Percentiles rank a stretch among this genome's conserved stretches.
Evolutionary conservation across 73 alveolate genomes (phyloP).

Genomic region (Paramecium tetraurelia): DNA sequence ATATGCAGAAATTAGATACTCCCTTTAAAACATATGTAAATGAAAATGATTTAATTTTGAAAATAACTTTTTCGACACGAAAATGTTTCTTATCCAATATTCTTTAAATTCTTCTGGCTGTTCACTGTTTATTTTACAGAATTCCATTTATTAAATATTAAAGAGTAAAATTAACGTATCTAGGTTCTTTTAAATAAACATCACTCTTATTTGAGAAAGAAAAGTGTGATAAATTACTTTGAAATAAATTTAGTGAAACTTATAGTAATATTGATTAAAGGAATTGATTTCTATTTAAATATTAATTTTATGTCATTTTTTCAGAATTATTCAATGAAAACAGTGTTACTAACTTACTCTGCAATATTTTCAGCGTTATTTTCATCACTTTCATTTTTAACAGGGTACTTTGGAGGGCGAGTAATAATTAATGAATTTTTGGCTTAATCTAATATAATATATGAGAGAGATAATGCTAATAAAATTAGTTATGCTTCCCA

Average conservation of each 20-base stretch:
- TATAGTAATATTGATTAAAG: not conserved
- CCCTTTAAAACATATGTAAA: too few species aligned
- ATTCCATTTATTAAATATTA: too few species aligned
- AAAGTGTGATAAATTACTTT: too few species aligned
- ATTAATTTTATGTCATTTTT: not conserved
- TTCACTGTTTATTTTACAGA: too few species aligned
- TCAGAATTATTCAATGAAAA: not conserved
- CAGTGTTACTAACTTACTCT: not conserved
- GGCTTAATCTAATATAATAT: not conserved
- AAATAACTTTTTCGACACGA: too few species aligned
- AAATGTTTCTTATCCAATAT: too few species aligned
- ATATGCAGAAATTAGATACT: too few species aligned
- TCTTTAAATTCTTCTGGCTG: too few species aligned
- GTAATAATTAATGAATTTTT: not conserved
- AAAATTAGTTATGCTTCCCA: not conserved
- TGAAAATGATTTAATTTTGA: too few species aligned
- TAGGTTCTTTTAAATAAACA: too few species aligned
- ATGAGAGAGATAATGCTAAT: not conserved
- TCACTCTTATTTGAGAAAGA: too few species aligned
- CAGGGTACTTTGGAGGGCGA: not conserved
- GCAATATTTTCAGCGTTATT: not conserved
- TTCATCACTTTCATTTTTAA: not conserved
- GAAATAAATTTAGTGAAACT: not conserved
- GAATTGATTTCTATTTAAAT: not conserved
- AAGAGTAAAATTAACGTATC: too few species aligned